Evolutionary conservation across 306 rosid genomes (phyloP), one percentile per base, ranked within the genome.

Genomic region (Myrica gale): DNA sequence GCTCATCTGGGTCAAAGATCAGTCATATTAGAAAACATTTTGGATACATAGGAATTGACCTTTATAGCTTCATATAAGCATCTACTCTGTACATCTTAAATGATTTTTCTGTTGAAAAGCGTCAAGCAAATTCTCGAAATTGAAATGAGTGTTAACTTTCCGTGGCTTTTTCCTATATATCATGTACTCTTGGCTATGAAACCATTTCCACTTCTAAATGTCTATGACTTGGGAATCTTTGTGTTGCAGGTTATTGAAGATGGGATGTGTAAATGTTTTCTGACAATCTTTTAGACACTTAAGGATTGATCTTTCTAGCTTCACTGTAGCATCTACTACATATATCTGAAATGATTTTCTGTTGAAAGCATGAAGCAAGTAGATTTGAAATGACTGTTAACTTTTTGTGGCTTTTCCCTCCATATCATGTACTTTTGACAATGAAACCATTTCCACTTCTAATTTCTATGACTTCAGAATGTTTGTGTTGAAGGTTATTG

Each of bases 1-100:
- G 75, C 42, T 78, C 11, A 15, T 58, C 15, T 58, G 52, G 42
- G 23, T 74, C 17, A 39, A 16, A 55, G 76, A 60, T 44, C 67
- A 60, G 32, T 58, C 17, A 58, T 13, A 58, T 58, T 0, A 0
- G 41, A 32, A 17, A 16, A 13, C 6, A 52, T 52, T 52, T 50
- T 15, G 12, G 57, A 16, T 52, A 52, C 7, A 5, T 17, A 15
- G 17, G 57, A 19, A 13, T 48, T 48, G 13, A 17, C 57, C 15
- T 52, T 11, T 52, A 19, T 52, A 52, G 20, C 20, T 52, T 52
- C 57, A 52, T 6, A 52, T 2, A 0, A 52, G 6, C 57, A 52
- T 52, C 57, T 52, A 52, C 17, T 52, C 0, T 52, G 1, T 52
- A 13, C 57, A 1, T 52, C 7, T 55, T 1, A 19, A 55, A 6